phyloP scores from a whole-genome alignment of 2,329 filamentous ascomycete genomes.

The Diaporthe velutina region DNA sequence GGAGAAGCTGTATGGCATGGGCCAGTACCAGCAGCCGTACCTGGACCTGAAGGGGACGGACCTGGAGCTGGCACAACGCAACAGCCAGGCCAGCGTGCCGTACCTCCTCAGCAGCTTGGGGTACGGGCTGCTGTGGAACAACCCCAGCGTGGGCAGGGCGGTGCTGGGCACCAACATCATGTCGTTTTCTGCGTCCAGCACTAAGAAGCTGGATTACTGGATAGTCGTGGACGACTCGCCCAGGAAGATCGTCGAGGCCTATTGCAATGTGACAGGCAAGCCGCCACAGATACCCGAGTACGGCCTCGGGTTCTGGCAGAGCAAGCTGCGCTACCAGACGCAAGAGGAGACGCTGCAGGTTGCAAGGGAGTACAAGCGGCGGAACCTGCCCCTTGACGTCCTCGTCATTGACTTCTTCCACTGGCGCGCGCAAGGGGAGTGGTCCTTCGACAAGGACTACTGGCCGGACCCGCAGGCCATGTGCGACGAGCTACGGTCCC shows the following conservation, averaged over 20 bases:
- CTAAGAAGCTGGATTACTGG: conserved; percentile 73
- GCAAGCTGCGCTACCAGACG: conserved; percentile 74
- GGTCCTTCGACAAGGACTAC: conserved; percentile 73
- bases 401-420: conserved; percentile 80
- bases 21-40: conserved; percentile 75
- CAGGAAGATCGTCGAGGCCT: conserved; percentile 67
- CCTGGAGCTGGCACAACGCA: conserved; percentile 74
- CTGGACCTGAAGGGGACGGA: conserved; percentile 74
- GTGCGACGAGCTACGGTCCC: conserved; percentile 69
- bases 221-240: conserved; percentile 70
- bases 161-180: conserved; percentile 72
- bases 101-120: conserved; percentile 71
- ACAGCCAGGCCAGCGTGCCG: conserved; percentile 75
- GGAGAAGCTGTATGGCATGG: conserved; percentile 78
- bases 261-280: conserved; percentile 68
- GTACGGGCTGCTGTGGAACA: conserved; percentile 77
- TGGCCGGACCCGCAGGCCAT: conserved; percentile 76
- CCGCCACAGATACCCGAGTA: conserved; percentile 78
- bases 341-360: conserved; percentile 73
- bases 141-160: conserved; percentile 71
- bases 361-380: conserved; percentile 69
- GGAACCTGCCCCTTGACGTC: conserved; percentile 70
- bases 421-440: conserved; percentile 76
- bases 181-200: conserved; percentile 72
- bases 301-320: conserved; percentile 77